Evolutionary conservation across 202 grass and related monocot genomes (phyloP), one percentile per base, ranked within the genome.

Genomic region (Hordeum pubiflorum): DNA sequence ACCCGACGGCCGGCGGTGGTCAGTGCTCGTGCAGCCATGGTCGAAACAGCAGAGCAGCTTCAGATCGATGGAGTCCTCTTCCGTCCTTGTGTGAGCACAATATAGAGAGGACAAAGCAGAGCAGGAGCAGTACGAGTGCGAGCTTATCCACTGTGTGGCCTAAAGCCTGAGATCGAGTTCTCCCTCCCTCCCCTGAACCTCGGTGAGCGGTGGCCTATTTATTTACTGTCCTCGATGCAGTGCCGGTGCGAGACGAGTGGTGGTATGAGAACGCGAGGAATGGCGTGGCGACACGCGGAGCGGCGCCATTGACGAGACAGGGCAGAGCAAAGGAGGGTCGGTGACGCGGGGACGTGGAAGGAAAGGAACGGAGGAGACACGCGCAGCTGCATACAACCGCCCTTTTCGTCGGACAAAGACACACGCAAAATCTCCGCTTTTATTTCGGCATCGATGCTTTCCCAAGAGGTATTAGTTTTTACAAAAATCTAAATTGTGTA

Each of bases 11-110:
- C 77, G 20, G 63, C 44, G 1, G 79, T 6, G 26, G 54, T 3
- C 38, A 89, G 65, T 0, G 66, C 58, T 34, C 58, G 80, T 3
- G 78, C 75, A 27, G 83, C 87, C 83, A 85, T 85, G 58, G 41
- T 1, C 4, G 8, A 13, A 69, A 10, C 2, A 8, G 68, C 44
- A 23, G 23, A 29, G 29, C 39, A 72, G 24, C 69, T 52, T 10
- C 7, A 1, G 41, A 72, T 50, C 40, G 69, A 18, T 17, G 44
- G 69, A 27, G 40, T 12, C 1, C 44, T 40, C 17, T 46, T 4
- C 40, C 46, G 6, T 6, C 2, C 7, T 10, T 13, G 27, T 29
- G 27, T 29, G 41, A 50, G 41, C 22, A 18, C 7, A 8, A 24
- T 20, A 9, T 15, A 9, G 31, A 21, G 6, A 6, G 2, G 27